Percentiles rank a stretch among this genome's conserved stretches.
Evolutionary conservation across 306 rosid genomes (phyloP).

Genomic region (Trifolium repens): DNA sequence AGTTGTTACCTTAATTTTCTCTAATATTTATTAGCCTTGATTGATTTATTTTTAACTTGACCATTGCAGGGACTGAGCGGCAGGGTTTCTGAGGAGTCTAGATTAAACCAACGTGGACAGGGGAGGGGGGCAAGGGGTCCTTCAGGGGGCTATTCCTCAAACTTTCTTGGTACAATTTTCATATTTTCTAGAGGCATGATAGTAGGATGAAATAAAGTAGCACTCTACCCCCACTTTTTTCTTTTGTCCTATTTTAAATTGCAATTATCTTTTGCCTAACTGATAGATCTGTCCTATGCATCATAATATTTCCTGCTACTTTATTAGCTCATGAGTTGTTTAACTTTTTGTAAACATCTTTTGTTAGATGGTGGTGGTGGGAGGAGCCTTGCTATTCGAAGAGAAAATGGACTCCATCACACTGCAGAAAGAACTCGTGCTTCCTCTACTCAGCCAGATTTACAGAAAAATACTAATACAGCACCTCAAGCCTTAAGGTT

Average conservation of each 20-base stretch:
- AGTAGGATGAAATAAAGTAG: neutral
- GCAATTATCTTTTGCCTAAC: constrained; percentile 26
- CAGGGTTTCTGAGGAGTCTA: constrained; percentile 56
- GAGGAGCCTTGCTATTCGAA: constrained; percentile 53
- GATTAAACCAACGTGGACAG: constrained; percentile 49
- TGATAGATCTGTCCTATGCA: neutral
- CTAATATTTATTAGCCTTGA: neutral
- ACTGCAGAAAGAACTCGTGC: constrained; percentile 50
- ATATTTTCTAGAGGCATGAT: constrained; percentile 19
- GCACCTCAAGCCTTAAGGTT: constrained; percentile 58
- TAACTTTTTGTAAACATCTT: constrained; percentile 36
- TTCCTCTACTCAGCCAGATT: constrained; percentile 47
- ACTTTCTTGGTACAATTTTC: constrained; percentile 44
- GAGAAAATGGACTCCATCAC: constrained; percentile 66
- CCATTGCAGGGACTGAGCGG: constrained; percentile 55
- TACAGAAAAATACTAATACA: constrained; percentile 51
- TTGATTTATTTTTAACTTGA: constrained; percentile 22
- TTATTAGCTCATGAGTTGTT: constrained; percentile 15
- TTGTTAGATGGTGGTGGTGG: constrained; percentile 64
- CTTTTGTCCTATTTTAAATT: constrained; percentile 4
- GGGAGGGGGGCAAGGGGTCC: constrained; percentile 70
- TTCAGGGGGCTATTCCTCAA: constrained; percentile 59
- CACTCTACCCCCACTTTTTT: neutral
- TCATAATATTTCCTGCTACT: constrained; percentile 11
- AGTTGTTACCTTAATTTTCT: constrained; percentile 11